Evolutionary conservation across 2,329 filamentous ascomycete genomes (phyloP), one percentile per base, ranked within the genome.

Genomic region (Aspergillus neotritici): DNA sequence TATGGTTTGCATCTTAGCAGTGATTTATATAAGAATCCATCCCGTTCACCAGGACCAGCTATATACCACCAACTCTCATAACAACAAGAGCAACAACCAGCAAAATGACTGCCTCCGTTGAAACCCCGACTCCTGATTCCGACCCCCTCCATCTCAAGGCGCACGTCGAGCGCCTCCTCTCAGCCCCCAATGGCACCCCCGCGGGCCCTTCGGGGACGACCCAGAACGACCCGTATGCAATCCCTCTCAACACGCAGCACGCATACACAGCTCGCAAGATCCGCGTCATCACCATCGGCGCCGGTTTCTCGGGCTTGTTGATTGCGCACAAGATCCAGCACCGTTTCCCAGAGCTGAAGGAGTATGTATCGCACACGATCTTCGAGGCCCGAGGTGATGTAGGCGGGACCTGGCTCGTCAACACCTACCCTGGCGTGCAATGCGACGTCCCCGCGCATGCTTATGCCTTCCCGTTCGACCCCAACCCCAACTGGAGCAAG

Each of bases 401-500:
- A 10, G 49, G 57, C 16, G 52, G 50, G n/a, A 54, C 51, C 9
- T 54, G 51, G 49, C 41, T 54, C 7, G 48, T 51, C 10, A 54
- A 54, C 34, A 46, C 43, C 4, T 56, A 56, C 29, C 54, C 54
- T 0, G 54, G 54, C 2, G 50, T 53, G 4, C 47, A 52, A 32
- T 56, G 60, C 43, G 63, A 65, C 46, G 59, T 63, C 7, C 58
- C 57, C 46, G 38, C 65, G 48, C 52, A 67, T 35, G 62, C 64
- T 9, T 71, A 71, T 42, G 59, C 63, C 8, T 65, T 66, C n/a
- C 65, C 62, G 3, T 72, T 68, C 43, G 65, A 68, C 10, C 67
- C 67, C 2, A 71, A 72, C 28, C 67, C 67, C 2, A 55, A 67
- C 35, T 72, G 69, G 69, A 64, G 60, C 1, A 57, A 63, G 5